Evolutionary conservation across 495 filamentous ascomycete species (phyloP).

Genomic region (Podospora pseudocomata): DNA sequence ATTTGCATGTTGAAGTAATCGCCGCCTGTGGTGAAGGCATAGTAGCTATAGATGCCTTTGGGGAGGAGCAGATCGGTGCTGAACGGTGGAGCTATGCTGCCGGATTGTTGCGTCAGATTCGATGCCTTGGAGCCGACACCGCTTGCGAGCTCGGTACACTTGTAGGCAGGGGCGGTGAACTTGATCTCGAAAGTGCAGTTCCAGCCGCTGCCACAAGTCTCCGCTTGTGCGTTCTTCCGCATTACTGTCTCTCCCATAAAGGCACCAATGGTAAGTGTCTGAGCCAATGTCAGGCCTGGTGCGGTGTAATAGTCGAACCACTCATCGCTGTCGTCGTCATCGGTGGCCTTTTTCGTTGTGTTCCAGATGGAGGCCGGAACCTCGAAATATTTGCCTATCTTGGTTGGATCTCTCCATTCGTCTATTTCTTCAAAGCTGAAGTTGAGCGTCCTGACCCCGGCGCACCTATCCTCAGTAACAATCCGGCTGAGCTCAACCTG

Average conservation of each 20-base stretch:
- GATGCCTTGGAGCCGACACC: slow-evolving; percentile 29
- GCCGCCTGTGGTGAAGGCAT: slow-evolving; percentile 34
- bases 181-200: slow-evolving; percentile 36
- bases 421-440: slow-evolving; percentile 35
- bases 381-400: slow-evolving; percentile 28
- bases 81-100: slow-evolving; percentile 29
- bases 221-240: slow-evolving; percentile 24
- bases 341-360: slow-evolving; percentile 23
- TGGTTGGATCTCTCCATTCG: slow-evolving; percentile 33
- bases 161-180: slow-evolving; percentile 36
- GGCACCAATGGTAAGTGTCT: slow-evolving; percentile 30
- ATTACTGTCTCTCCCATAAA: slow-evolving; percentile 30
- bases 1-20: slow-evolving; percentile 38
- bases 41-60: slow-evolving; percentile 33
- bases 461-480: slow-evolving; percentile 21
- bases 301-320: slow-evolving; percentile 42
- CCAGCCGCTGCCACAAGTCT: slow-evolving; percentile 38
- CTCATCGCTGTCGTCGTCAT: slow-evolving; percentile 14
- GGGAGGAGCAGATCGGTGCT: slow-evolving; percentile 33
- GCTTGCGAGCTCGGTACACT: slow-evolving; percentile 35
- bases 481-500: slow-evolving; percentile 26
- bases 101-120: slow-evolving; percentile 31
- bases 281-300: slow-evolving; percentile 25
- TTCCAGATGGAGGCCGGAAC: slow-evolving; percentile 36
- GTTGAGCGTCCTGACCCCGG: slow-evolving; percentile 34